A percentile compares a stretch with the other conserved stretches of the same genome.
These are phyloP conservation scores for Lonicera japonica DNA, from an alignment of 129 eudicot species.

Conservation along the genomic window DNA sequence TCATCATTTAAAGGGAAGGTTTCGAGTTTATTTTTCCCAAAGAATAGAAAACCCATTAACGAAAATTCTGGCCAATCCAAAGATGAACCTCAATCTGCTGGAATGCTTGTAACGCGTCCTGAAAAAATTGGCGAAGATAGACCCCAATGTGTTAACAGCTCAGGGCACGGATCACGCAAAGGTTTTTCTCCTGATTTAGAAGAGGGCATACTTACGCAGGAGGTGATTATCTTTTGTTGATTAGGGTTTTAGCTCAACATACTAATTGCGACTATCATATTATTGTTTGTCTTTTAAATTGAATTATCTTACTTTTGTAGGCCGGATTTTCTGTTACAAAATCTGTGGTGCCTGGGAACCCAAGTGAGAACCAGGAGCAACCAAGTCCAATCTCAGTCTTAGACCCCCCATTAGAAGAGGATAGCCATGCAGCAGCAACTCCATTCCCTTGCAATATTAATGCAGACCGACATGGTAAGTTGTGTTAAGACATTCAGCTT, in stretches of 20 bases:
- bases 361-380: slow-evolving; percentile 67
- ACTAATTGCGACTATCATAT: too few relatives aligned
- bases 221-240: slow-evolving; percentile 34
- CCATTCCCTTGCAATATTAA: slow-evolving; percentile 21
- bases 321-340: slow-evolving; percentile 19
- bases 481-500: not conserved
- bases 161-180: slow-evolving; percentile 16
- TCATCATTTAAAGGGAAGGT: slow-evolving; percentile 66
- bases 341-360: slow-evolving; percentile 10
- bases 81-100: slow-evolving; percentile 27
- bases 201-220: slow-evolving; percentile 27
- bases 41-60: slow-evolving; percentile 50
- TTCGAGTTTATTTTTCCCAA: slow-evolving; percentile 75
- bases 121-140: slow-evolving; percentile 18
- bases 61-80: slow-evolving; percentile 41
- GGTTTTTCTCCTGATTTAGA: slow-evolving; percentile 20
- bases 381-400: slow-evolving; percentile 93
- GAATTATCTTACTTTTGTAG: slow-evolving; percentile 31
- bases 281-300: too few relatives aligned
- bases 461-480: slow-evolving; percentile 50
- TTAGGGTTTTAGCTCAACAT: not conserved
- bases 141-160: slow-evolving; percentile 21
- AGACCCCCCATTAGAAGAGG: slow-evolving; percentile 62
- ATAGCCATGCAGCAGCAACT: slow-evolving; percentile 20
- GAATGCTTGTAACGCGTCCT: slow-evolving; percentile 13